Percentiles rank a stretch among this genome's conserved stretches.
These are phyloP conservation scores for Astrephomene gubernaculifera DNA, from an alignment of 139 green algal genomes.

Conservation along the genomic window DNA sequence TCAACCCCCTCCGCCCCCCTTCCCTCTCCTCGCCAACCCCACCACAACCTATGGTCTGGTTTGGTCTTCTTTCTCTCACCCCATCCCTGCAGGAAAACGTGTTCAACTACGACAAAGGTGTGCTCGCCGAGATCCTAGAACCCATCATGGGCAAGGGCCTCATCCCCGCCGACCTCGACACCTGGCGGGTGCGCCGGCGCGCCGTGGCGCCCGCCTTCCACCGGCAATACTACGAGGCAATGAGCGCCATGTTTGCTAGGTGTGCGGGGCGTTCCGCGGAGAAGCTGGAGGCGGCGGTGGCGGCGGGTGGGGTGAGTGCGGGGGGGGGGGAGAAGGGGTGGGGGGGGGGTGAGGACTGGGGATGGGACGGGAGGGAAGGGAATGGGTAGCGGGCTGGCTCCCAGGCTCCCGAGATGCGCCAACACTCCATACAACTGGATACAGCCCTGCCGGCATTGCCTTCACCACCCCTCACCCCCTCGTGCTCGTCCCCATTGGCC, in stretches of 20 bases:
- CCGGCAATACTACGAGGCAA: constrained; percentile 92
- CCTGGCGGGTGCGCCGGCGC: constrained; percentile 79
- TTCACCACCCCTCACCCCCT: too few relatives aligned
- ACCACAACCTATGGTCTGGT: not conserved
- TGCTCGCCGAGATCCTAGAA: constrained; percentile 99
- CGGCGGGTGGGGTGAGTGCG: constrained; percentile 1
- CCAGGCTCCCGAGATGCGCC: too few relatives aligned
- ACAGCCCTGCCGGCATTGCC: too few relatives aligned
- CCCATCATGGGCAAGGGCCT: constrained; percentile 99
- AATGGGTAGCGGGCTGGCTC: not conserved
- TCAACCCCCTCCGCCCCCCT: not conserved
- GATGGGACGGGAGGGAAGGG: not conserved
- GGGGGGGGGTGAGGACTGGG: not conserved
- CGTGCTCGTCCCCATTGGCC: too few relatives aligned
- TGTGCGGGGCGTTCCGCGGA: constrained; percentile 75
- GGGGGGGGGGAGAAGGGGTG: not conserved
- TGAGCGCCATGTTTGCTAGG: constrained; percentile 87
- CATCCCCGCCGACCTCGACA: constrained; percentile 89
- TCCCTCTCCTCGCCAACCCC: not conserved
- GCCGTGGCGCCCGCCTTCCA: constrained; percentile 97
- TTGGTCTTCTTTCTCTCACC: too few relatives aligned
- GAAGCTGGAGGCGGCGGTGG: constrained; percentile 74
- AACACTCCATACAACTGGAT: too few relatives aligned
- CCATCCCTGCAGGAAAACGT: constrained; percentile 82
- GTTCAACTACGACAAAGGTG: constrained; percentile 96